Percentiles rank a stretch among this genome's conserved stretches.
These are phyloP conservation scores for Termitomyces sp. DNA, from an alignment of 768 basidiomycete species.

Conservation along the genomic window DNA sequence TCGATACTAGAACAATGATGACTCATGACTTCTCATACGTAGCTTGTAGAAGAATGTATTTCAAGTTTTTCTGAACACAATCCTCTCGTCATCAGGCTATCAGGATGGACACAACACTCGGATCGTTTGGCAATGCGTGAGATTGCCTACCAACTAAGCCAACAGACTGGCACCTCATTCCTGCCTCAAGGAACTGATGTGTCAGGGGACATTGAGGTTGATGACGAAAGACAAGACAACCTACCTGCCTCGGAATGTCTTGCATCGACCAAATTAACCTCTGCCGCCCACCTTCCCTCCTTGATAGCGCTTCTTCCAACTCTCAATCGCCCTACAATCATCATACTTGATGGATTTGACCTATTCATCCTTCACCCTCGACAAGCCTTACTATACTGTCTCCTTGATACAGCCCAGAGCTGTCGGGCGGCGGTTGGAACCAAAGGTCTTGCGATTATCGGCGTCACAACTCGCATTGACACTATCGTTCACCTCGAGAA, in stretches of 20 bases:
- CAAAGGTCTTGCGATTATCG: constrained; percentile 80
- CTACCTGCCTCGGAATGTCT: constrained; percentile 41
- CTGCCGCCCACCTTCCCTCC: constrained; percentile 66
- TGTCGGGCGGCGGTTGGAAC: constrained; percentile 54
- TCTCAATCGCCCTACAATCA: constrained; percentile 70
- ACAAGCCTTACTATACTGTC: constrained; percentile 90
- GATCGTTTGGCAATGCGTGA: constrained; percentile 91
- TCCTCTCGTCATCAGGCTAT: constrained; percentile 76
- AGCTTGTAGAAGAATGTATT: constrained; percentile 64
- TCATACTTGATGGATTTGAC: constrained; percentile 91
- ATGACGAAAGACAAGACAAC: constrained; percentile 23
- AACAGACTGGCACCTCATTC: constrained; percentile 66
- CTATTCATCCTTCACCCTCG: constrained; percentile 88
- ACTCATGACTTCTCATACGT: constrained; percentile 4
- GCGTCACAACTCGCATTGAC: constrained; percentile 82
- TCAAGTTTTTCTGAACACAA: constrained; percentile 30
- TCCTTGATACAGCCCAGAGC: constrained; percentile 91
- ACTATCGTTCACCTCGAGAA: constrained; percentile 90
- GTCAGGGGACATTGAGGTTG: constrained; percentile 21
- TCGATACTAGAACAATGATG: not conserved
- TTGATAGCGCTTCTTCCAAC: constrained; percentile 76
- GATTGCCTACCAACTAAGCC: constrained; percentile 78
- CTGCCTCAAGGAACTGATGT: constrained; percentile 35
- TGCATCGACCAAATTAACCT: constrained; percentile 30
- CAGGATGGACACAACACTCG: constrained; percentile 79